Evolutionary conservation across 139 green algal species (phyloP).

Genomic region (Closterium sp.): DNA sequence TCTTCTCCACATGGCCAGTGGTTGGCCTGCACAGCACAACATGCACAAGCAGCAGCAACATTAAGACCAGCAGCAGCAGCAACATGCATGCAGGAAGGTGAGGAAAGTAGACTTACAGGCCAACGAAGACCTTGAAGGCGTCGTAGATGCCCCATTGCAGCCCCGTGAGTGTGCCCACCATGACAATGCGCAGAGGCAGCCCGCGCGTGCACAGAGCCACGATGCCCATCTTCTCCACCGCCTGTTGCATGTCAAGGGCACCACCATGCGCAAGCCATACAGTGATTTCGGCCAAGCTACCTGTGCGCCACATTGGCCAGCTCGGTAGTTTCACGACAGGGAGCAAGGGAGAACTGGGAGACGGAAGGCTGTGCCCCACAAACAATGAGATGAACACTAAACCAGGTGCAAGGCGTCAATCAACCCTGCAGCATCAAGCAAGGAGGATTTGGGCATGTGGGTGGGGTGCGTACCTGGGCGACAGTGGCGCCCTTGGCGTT

Average conservation of each 20-base stretch:
- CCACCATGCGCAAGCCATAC: background rate
- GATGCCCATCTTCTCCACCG: constrained; percentile 50
- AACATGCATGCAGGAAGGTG: background rate
- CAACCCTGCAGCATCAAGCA: background rate
- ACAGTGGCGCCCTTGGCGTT: constrained; percentile 48
- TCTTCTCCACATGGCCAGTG: background rate
- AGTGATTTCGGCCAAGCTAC: background rate
- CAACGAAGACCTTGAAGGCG: constrained; percentile 52
- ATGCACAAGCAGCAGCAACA: background rate
- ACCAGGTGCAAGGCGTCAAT: background rate
- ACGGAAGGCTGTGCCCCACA: background rate
- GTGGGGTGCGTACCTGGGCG: constrained; percentile 7
- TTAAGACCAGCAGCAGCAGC: background rate
- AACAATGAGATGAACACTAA: background rate
- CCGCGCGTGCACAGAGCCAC: constrained; percentile 55
- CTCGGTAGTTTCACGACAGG: background rate
- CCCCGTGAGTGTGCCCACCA: constrained; percentile 61
- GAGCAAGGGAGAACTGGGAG: background rate
- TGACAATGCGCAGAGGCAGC: constrained; percentile 54
- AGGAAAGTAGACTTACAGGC: constrained; percentile 37
- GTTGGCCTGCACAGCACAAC: background rate
- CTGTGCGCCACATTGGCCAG: background rate
- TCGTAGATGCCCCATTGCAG: constrained; percentile 62
- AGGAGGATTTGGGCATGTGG: too few relatives aligned
- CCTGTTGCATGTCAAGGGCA: constrained; percentile 18